phyloP scores from a whole-genome alignment of 306 rosid species.

The Ceratonia siliqua region DNA sequence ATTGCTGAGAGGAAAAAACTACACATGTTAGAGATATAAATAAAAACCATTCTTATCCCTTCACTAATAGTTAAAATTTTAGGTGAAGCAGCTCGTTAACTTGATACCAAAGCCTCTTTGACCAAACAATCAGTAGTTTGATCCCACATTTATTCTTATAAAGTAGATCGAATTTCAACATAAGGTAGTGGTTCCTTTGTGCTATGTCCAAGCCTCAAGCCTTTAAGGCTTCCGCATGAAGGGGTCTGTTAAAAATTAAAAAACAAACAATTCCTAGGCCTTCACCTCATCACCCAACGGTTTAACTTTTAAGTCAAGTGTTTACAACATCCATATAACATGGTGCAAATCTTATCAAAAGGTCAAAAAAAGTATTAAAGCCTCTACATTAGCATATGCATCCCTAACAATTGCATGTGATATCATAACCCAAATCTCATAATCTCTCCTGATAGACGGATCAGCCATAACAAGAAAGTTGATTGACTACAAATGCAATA shows the following conservation, averaged over 20 bases:
- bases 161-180: background rate
- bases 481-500: conserved; percentile 3
- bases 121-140: background rate
- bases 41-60: background rate
- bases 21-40: background rate
- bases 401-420: conserved; percentile 7
- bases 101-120: conserved; percentile 1
- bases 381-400: background rate
- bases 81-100: background rate
- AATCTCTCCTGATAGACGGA: background rate
- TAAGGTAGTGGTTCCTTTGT: background rate
- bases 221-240: background rate
- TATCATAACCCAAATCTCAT: background rate
- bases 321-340: background rate
- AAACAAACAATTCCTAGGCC: background rate
- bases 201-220: background rate
- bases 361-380: conserved; percentile 1
- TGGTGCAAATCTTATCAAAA: background rate
- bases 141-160: background rate
- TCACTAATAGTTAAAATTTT: conserved; percentile 13
- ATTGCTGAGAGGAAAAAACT: background rate
- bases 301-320: conserved; percentile 4
- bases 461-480: conserved; percentile 18
- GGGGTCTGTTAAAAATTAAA: background rate
- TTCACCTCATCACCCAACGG: background rate